Base-by-base conservation (phyloP, 2,329 filamentous ascomycete species). In the Monosporascus cannonballus region DNA sequence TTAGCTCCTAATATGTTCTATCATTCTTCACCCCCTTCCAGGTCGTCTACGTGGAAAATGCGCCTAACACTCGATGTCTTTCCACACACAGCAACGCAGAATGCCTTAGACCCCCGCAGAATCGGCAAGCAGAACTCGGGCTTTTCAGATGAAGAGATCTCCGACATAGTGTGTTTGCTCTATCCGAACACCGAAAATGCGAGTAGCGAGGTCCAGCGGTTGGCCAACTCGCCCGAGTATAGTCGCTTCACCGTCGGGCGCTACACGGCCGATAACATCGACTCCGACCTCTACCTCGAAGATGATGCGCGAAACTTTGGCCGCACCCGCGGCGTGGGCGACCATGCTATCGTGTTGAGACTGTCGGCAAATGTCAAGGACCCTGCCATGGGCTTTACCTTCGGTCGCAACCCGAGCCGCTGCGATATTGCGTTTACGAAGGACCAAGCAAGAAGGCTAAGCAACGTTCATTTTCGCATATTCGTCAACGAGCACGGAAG, bases 391-490 rank as follows among this genome's bases (percentile, higher is more conserved):
- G 94, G 94, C 38, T 97, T 95, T 70, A 80, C 83, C 44, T 97
- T 99, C 69, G 94, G 94, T 30, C 85, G 94, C 51, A 93, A 94
- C 64, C 61, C 71, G 1, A 61, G 69, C 46, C 78, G 81, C 36
- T 94, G 89, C 69, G 94, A 99, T 53, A 72, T 92, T 47, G 80
- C 80, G 61, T 83, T 90, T 47, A 69, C 74, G 37, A 77, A 85
- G 57, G 87, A 93, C 59, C 80, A 81, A 1, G 75, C 81, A 50
- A 87, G 83, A 67, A 81, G 89, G 44, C 80, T 99, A 54, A 97
- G 93, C 75, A 96, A 97, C 66, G 79, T 88, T n/a, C 94, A 99
- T 68, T 99, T 97, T 68, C 86, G 90, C 50, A 96, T 99, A 56
- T 96, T 87, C 65, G 78, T 96, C 61, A 99, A 95, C 62, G 76